Conservation (phyloP, 441 rosid species). For the Adansonia rubrostipa region DNA sequence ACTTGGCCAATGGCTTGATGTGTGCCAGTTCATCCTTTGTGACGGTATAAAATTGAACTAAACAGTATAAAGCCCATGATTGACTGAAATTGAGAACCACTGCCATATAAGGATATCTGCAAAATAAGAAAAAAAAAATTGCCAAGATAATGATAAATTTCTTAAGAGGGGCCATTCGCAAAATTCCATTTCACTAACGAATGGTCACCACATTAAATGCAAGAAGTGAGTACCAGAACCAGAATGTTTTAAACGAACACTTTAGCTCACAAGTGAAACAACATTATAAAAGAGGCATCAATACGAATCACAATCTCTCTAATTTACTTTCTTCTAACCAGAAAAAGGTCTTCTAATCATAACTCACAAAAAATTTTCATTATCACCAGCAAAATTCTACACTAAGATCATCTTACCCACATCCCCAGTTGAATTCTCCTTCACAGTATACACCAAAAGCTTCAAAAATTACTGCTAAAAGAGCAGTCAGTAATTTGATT, state of each 20-base stretch:
- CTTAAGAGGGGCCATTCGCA: neutral
- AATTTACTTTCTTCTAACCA: neutral
- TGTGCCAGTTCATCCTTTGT: slow-evolving; percentile 91
- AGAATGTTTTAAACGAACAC: slow-evolving; percentile 2
- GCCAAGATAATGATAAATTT: slow-evolving; percentile 27
- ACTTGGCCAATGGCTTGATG: slow-evolving; percentile 94
- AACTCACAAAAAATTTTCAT: slow-evolving; percentile 1
- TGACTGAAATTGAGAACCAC: slow-evolving; percentile 97
- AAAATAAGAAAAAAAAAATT: slow-evolving; percentile 31
- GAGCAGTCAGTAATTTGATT: slow-evolving; percentile 78
- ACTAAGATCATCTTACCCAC: slow-evolving; percentile 74
- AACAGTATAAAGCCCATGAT: slow-evolving; percentile 97
- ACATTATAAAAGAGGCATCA: neutral
- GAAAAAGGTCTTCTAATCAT: neutral
- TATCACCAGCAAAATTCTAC: slow-evolving; percentile 10
- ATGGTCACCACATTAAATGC: neutral
- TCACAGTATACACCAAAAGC: slow-evolving; percentile 91
- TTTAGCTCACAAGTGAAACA: too few species aligned
- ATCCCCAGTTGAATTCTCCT: slow-evolving; percentile 88
- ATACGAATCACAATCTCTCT: neutral
- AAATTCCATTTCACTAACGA: neutral
- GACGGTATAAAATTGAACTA: slow-evolving; percentile 90
- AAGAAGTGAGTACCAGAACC: neutral
- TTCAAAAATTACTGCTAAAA: slow-evolving; percentile 90
- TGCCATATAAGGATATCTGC: slow-evolving; percentile 95